phyloP scores from a whole-genome alignment of 176 grass and related monocot genomes.

The Bromus sterilis region DNA sequence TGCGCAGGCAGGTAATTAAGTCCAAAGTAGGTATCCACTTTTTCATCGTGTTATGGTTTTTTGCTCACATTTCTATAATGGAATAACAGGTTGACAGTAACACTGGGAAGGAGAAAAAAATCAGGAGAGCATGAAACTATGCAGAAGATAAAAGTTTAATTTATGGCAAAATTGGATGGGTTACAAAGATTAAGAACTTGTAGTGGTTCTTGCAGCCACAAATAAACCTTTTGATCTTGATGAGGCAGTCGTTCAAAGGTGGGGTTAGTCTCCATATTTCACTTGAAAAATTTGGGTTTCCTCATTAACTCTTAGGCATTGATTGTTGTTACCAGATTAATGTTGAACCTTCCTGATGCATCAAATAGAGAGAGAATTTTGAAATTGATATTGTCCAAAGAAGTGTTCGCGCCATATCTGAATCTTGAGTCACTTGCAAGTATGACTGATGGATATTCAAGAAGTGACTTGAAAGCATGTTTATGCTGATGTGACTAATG shows the following conservation, averaged over 20 bases:
- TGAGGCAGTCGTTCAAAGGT: conserved; percentile 75
- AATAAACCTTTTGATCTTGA: no score
- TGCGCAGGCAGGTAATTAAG: not conserved
- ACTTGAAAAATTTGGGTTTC: not conserved
- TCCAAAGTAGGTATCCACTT: not conserved
- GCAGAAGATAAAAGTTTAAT: conserved; percentile 75
- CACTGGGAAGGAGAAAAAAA: conserved; percentile 55
- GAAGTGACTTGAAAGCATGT: conserved; percentile 72
- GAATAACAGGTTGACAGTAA: conserved; percentile 69
- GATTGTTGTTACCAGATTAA: conserved; percentile 49
- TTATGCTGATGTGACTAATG: not conserved
- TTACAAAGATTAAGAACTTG: conserved; percentile 59
- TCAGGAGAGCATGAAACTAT: conserved; percentile 37
- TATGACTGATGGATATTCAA: conserved; percentile 74
- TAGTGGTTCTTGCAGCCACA: conserved; percentile 77
- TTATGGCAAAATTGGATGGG: conserved; percentile 87
- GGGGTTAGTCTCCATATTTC: conserved; percentile 32
- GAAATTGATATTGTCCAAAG: conserved; percentile 59
- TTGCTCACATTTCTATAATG: not conserved
- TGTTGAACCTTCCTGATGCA: conserved; percentile 74
- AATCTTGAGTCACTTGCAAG: conserved; percentile 48
- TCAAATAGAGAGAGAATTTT: conserved; percentile 70
- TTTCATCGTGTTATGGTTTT: not conserved
- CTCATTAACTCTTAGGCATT: conserved; percentile 1
- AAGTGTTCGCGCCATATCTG: conserved; percentile 47